Percentiles rank a stretch among this genome's conserved stretches.
Conservation (phyloP, 2,329 filamentous ascomycete species). For the Sarocladiaceae sp. region DNA sequence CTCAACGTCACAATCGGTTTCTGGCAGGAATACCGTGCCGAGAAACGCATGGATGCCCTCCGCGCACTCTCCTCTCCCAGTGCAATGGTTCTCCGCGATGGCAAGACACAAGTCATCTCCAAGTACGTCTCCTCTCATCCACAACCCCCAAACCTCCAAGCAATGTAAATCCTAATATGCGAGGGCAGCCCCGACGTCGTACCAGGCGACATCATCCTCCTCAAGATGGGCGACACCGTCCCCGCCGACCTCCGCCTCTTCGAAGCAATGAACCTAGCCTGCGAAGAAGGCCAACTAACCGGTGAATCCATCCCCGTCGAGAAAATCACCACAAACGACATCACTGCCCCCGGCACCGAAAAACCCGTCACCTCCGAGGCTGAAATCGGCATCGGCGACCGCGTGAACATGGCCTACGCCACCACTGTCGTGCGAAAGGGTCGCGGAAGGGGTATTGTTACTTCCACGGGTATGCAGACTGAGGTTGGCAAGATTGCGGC, state of each 20-base stretch:
- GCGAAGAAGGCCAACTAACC: slow-evolving; percentile 74
- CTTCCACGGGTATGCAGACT: slow-evolving; percentile 67
- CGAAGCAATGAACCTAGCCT: slow-evolving; percentile 73
- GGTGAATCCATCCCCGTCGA: slow-evolving; percentile 71
- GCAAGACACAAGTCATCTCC: slow-evolving; percentile 51
- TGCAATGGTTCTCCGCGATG: slow-evolving; percentile 57
- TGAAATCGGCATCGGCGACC: slow-evolving; percentile 64
- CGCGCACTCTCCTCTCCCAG: slow-evolving; percentile 59
- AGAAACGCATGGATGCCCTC: slow-evolving; percentile 64
- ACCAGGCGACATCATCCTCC: slow-evolving; percentile 64
- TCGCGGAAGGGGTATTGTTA: slow-evolving; percentile 67
- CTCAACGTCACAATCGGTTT: slow-evolving; percentile 68
- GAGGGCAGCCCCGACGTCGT: slow-evolving; percentile 54
- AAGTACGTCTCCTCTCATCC: slow-evolving; percentile 38
- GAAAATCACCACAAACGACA: slow-evolving; percentile 53
- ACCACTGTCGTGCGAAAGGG: slow-evolving; percentile 71
- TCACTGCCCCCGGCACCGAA: slow-evolving; percentile 40
- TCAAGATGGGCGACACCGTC: slow-evolving; percentile 70
- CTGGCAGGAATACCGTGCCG: slow-evolving; percentile 59
- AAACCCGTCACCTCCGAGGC: slow-evolving; percentile 37
- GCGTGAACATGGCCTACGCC: slow-evolving; percentile 71
- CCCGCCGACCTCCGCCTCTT: slow-evolving; percentile 68
- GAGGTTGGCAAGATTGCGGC: slow-evolving; percentile 68
- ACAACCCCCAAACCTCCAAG: background rate
- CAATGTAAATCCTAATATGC: background rate